Percentiles rank a stretch among this genome's conserved stretches.
These are phyloP conservation scores for Pleurotus pulmonarius DNA, from an alignment of 768 basidiomycete species.

Conservation along the genomic window DNA sequence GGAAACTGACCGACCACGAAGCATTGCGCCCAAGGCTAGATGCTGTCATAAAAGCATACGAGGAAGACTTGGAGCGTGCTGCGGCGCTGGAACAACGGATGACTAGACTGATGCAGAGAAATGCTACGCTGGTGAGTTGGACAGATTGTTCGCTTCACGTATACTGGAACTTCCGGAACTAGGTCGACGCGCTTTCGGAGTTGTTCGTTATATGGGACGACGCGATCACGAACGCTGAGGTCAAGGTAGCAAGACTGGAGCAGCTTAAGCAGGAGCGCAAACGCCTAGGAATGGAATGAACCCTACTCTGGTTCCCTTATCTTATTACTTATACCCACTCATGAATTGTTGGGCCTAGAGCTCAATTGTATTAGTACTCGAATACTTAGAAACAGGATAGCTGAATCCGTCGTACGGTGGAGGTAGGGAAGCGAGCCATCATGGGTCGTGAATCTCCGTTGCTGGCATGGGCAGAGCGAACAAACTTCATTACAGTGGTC, in stretches of 20 bases:
- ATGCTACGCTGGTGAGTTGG: slow-evolving; percentile 67
- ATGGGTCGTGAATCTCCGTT: too few species aligned
- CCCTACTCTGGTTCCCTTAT: too few species aligned
- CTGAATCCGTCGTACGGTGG: too few species aligned
- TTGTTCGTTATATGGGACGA: slow-evolving; percentile 87
- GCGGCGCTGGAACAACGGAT: slow-evolving; percentile 63
- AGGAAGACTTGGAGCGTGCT: slow-evolving; percentile 56
- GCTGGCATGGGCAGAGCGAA: too few species aligned
- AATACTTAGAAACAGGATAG: too few species aligned
- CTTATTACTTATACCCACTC: too few species aligned
- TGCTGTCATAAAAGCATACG: slow-evolving; percentile 50
- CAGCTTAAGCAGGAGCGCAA: slow-evolving; percentile 55
- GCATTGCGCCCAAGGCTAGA: slow-evolving; percentile 65
- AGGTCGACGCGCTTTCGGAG: slow-evolving; percentile 82
- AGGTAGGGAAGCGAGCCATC: too few species aligned
- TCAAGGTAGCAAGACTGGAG: slow-evolving; percentile 53
- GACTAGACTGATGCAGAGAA: slow-evolving; percentile 59
- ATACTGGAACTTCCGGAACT: background rate
- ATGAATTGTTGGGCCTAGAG: too few species aligned
- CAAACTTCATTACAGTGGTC: too few species aligned
- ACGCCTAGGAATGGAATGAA: slow-evolving; percentile 56
- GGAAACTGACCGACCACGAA: slow-evolving; percentile 68
- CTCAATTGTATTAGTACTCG: too few species aligned
- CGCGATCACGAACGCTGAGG: slow-evolving; percentile 63
- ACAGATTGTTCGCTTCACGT: too few species aligned